Evolutionary conservation across 805 yeast species (phyloP).

Genomic region (Candida xyloterini): DNA sequence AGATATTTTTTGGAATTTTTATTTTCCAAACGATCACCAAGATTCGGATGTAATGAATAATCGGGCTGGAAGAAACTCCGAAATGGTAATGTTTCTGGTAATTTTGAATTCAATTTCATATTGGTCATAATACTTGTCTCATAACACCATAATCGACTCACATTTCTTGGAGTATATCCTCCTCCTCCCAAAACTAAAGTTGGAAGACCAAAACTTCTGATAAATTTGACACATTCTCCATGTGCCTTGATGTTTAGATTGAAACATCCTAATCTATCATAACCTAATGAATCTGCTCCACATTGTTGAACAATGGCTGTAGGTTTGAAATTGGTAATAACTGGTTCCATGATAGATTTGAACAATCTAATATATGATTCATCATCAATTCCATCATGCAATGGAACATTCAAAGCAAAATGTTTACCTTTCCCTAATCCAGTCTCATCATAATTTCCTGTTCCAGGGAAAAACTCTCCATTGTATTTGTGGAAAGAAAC

Average conservation of each 20-base stretch:
- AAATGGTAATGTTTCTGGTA: slow-evolving; percentile 75
- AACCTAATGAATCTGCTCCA: slow-evolving; percentile 95
- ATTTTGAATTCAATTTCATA: slow-evolving; percentile 67
- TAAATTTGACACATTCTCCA: slow-evolving; percentile 90
- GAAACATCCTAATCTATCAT: slow-evolving; percentile 92
- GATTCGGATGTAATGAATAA: slow-evolving; percentile 77
- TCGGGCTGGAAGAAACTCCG: slow-evolving; percentile 88
- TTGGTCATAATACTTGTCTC: slow-evolving; percentile 90
- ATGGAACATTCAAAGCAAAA: slow-evolving; percentile 86
- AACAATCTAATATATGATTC: slow-evolving; percentile 71
- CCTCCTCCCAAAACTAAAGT: slow-evolving; percentile 95
- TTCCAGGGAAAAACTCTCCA: slow-evolving; percentile 96
- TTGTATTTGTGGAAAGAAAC: slow-evolving; percentile 90
- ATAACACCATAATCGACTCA: slow-evolving; percentile 91
- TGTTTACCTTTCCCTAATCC: slow-evolving; percentile 90
- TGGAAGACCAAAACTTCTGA: slow-evolving; percentile 87
- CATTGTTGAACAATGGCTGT: slow-evolving; percentile 93
- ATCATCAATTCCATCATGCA: slow-evolving; percentile 94
- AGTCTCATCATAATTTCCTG: slow-evolving; percentile 85
- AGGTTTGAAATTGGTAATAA: slow-evolving; percentile 88
- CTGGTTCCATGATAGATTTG: slow-evolving; percentile 86
- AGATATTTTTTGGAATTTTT: slow-evolving; percentile 79
- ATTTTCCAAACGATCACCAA: slow-evolving; percentile 80
- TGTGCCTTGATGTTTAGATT: slow-evolving; percentile 89
- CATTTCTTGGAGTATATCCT: slow-evolving; percentile 96